Percentiles rank a stretch among this genome's conserved stretches.
phyloP scores from a whole-genome alignment of 331 rosid species.

The Saraca asoca region DNA sequence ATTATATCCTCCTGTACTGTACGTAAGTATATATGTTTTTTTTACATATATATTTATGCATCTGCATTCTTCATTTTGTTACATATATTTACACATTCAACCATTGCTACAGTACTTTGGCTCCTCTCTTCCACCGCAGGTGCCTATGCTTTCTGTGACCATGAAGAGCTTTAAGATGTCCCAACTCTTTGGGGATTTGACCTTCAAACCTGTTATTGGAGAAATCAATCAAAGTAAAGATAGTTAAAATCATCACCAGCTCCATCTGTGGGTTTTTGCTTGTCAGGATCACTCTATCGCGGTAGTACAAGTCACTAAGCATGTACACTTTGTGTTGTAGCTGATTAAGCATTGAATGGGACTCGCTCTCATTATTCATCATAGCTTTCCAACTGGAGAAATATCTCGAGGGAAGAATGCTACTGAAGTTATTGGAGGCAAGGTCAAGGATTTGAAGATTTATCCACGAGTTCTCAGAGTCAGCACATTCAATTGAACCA shows the following conservation, averaged over 20 bases:
- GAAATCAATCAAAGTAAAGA: conserved; percentile 31
- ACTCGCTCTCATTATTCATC: not conserved
- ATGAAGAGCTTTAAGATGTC: not conserved
- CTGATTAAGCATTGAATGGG: not conserved
- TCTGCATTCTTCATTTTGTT: too few relatives aligned
- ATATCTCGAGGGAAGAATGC: not conserved
- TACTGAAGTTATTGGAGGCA: not conserved
- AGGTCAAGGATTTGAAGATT: not conserved
- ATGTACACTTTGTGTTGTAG: not conserved
- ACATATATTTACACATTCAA: not conserved
- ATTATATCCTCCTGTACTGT: too few relatives aligned
- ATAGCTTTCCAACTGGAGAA: not conserved
- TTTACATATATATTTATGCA: too few relatives aligned
- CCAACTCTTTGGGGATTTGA: not conserved
- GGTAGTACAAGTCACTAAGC: conserved; percentile 27
- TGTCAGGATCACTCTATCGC: conserved; percentile 38
- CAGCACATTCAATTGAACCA: not conserved
- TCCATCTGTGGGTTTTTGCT: conserved; percentile 37
- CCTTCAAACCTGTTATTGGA: not conserved
- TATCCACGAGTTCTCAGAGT: not conserved
- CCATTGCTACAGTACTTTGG: not conserved
- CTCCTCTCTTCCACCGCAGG: not conserved
- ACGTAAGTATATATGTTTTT: too few relatives aligned
- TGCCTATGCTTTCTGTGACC: not conserved
- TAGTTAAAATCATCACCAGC: conserved; percentile 35